Conservation (phyloP, 257 asterid genomes). For the Cinchona pubescens region DNA sequence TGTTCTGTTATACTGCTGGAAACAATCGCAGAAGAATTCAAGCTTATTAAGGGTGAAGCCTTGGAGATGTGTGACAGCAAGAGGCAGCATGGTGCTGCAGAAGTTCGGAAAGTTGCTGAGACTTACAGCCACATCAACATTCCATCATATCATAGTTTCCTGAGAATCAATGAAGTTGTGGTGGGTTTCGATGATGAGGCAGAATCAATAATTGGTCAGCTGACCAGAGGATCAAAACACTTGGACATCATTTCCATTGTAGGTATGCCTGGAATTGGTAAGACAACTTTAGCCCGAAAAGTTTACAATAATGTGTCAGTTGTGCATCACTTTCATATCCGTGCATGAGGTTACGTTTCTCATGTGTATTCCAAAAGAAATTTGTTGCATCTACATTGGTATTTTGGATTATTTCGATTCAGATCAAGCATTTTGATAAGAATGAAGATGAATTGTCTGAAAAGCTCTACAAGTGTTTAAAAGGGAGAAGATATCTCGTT, state of each 20-base stretch:
- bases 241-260: not conserved
- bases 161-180: not conserved
- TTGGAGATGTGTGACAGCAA: not conserved
- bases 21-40: not conserved
- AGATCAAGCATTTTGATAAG: not conserved
- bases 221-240: not conserved
- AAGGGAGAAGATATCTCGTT: conserved; percentile 3
- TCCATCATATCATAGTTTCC: not conserved
- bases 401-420: not conserved
- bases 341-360: not conserved
- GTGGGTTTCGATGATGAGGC: not conserved
- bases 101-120: not conserved
- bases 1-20: not conserved
- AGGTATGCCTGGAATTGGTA: conserved; percentile 14
- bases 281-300: conserved; percentile 5
- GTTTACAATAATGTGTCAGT: not conserved
- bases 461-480: not conserved
- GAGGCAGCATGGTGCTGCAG: not conserved
- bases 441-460: not conserved
- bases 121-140: not conserved
- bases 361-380: not conserved
- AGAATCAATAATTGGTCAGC: not conserved
- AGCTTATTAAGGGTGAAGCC: not conserved
- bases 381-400: not conserved
- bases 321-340: not conserved